Percentiles rank a stretch among this genome's conserved stretches.
These are phyloP conservation scores for Diaporthe citri DNA, from an alignment of 2,329 filamentous ascomycete species.

Conservation along the genomic window DNA sequence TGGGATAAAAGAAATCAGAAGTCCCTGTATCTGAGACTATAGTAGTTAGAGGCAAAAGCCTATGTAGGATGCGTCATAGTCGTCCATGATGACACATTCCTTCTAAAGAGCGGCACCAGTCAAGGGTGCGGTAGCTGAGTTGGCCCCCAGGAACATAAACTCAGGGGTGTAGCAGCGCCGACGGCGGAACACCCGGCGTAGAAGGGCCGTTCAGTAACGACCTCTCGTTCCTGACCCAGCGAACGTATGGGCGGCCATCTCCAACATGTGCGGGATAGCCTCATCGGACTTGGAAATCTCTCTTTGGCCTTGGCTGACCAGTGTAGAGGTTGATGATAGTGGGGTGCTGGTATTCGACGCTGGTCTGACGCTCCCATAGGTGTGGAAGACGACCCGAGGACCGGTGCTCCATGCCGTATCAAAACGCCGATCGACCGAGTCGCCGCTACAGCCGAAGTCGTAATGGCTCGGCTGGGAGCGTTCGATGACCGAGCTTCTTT, in stretches of 20 bases:
- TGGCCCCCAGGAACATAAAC: neutral
- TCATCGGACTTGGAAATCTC: constrained; percentile 16
- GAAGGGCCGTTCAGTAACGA: neutral
- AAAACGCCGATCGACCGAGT: constrained; percentile 1
- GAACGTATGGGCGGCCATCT: constrained; percentile 32
- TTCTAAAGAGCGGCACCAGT: neutral
- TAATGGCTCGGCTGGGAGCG: constrained; percentile 14
- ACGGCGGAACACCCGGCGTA: neutral
- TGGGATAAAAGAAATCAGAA: neutral
- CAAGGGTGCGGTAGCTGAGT: neutral
- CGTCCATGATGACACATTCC: neutral
- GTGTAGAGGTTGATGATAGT: constrained; percentile 29
- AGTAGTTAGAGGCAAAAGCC: neutral
- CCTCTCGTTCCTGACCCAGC: constrained; percentile 8
- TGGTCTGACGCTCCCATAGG: neutral
- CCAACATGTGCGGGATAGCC: constrained; percentile 21
- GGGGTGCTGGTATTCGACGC: neutral
- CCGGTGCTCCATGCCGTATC: constrained; percentile 31
- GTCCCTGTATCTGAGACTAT: neutral
- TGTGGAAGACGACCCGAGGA: constrained; percentile 29
- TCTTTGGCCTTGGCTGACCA: constrained; percentile 29
- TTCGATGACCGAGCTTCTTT: constrained; percentile 33
- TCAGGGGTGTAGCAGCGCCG: neutral
- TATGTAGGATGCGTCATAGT: neutral
- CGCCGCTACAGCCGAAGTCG: constrained; percentile 19